Evolutionary conservation across 1,139 yeast genomes (phyloP).

Genomic region (Blastobotrys illinoisensis): DNA sequence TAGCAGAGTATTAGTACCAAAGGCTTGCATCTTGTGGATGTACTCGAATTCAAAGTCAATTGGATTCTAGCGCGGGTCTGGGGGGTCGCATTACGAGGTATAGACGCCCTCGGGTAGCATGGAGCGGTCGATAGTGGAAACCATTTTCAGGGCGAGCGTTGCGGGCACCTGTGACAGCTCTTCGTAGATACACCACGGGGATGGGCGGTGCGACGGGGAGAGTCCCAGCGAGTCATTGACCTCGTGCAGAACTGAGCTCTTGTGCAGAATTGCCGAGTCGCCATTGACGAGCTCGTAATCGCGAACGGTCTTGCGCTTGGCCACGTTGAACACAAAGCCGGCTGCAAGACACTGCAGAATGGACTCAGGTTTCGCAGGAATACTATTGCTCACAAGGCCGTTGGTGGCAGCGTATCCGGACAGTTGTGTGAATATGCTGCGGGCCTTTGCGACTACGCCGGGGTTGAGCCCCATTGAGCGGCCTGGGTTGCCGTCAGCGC

Average conservation of each 20-base stretch:
- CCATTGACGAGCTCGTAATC: constrained; percentile 1
- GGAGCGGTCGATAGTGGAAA: constrained; percentile 2
- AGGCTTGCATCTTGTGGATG: no score
- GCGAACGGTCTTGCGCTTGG: constrained; percentile 1
- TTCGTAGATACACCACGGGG: constrained; percentile 9
- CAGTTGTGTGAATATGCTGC: constrained; percentile 7
- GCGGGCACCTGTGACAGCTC: constrained; percentile 1
- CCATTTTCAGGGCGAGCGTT: constrained; percentile 4
- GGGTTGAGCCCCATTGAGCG: constrained; percentile 43
- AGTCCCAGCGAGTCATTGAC: background rate
- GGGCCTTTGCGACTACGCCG: constrained; percentile 63
- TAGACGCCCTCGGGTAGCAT: constrained; percentile 3
- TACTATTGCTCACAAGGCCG: background rate
- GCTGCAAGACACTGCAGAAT: background rate
- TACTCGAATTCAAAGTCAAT: no score
- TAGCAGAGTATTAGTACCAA: no score
- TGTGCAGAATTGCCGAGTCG: background rate
- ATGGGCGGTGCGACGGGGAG: background rate
- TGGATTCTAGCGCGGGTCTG: no score
- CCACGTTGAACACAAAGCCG: constrained; percentile 7
- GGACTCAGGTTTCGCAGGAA: background rate
- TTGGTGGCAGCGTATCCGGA: background rate
- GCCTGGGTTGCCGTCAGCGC: no score
- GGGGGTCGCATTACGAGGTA: background rate
- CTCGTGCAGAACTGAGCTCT: background rate